Conservation (phyloP, 2,329 filamentous ascomycete genomes). For the Diaporthe sp. region DNA sequence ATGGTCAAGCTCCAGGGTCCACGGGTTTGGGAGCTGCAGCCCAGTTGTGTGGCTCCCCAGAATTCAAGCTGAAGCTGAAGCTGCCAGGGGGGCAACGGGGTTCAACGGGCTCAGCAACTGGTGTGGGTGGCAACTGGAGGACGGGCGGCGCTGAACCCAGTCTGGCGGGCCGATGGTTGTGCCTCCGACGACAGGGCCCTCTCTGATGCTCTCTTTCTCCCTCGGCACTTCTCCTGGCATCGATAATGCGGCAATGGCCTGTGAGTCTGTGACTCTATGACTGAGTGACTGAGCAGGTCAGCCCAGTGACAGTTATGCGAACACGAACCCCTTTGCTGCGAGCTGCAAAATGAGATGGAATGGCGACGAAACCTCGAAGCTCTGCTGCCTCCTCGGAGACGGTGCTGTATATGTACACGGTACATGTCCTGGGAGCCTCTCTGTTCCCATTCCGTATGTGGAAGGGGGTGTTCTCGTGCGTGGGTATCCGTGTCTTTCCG, state of each 20-base stretch:
- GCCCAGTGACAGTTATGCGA: neutral
- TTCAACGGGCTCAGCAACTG: neutral
- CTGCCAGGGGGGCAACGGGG: neutral
- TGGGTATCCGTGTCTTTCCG: conserved; percentile 5
- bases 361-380: neutral
- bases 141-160: conserved; percentile 15
- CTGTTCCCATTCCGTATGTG: neutral
- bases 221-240: neutral
- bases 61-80: conserved; percentile 5
- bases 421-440: neutral
- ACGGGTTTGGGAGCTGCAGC: conserved; percentile 2
- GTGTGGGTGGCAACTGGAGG: neutral
- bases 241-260: neutral
- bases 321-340: neutral
- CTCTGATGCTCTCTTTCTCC: neutral
- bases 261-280: too few relatives aligned
- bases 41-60: neutral
- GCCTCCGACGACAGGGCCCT: conserved; percentile 13
- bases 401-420: neutral
- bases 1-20: neutral
- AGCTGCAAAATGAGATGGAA: neutral
- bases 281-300: neutral
- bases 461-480: neutral
- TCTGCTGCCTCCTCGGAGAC: neutral
- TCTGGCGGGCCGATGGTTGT: conserved; percentile 27